A percentile compares a stretch with the other conserved stretches of the same genome.
Conservation (phyloP, 1,139 yeast genomes). For the Geotrichum bryndzae region DNA sequence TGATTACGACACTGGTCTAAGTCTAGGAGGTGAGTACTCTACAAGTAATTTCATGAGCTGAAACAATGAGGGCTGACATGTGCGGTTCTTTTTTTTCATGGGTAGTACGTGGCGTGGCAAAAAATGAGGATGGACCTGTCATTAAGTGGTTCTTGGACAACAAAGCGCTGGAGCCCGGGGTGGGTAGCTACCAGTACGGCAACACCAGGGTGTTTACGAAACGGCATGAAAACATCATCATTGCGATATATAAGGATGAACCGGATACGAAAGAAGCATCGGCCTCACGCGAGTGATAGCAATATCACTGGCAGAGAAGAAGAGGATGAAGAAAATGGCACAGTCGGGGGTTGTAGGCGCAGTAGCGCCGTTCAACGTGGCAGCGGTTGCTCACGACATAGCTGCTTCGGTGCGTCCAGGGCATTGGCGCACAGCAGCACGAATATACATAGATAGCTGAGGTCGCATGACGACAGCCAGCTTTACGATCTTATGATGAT, state of each 20-base stretch:
- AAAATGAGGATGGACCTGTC: slow-evolving; percentile 27
- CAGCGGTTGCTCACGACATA: neutral
- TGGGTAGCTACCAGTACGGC: slow-evolving; percentile 2
- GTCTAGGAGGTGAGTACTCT: slow-evolving; percentile 24
- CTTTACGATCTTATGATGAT: neutral
- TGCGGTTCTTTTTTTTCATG: neutral
- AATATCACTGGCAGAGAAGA: neutral
- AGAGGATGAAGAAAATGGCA: neutral
- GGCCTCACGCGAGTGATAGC: neutral
- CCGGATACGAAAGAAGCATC: neutral
- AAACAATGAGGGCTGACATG: neutral
- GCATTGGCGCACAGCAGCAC: neutral
- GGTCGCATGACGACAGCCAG: neutral
- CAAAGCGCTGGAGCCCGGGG: slow-evolving; percentile 7
- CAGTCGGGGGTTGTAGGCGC: neutral
- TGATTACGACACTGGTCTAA: slow-evolving; percentile 26
- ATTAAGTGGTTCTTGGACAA: slow-evolving; percentile 19
- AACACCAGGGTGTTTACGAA: slow-evolving; percentile 7
- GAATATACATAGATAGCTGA: neutral
- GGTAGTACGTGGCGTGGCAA: slow-evolving; percentile 27
- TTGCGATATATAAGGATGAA: slow-evolving; percentile 12
- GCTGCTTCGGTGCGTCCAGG: neutral
- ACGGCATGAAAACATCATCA: slow-evolving; percentile 8
- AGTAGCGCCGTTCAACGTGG: neutral
- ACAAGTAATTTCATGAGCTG: neutral